Conservation (phyloP, 1,284 basidiomycete genomes). For the Sanghuangporus sanghuang region DNA sequence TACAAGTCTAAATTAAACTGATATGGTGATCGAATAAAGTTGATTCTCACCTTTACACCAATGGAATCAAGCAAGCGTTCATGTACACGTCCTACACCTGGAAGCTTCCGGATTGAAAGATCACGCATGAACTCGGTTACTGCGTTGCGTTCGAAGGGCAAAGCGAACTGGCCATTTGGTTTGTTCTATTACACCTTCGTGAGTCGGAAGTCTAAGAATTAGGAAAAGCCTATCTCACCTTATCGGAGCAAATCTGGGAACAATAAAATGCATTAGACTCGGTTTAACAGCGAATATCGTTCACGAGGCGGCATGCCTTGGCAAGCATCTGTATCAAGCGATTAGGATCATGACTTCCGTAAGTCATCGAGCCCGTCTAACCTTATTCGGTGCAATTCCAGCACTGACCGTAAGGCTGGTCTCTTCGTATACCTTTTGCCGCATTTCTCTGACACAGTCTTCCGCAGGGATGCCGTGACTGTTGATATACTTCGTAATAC, state of each 20-base stretch:
- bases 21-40: neutral
- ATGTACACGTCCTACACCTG: conserved; percentile 83
- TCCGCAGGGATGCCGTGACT: conserved; percentile 60
- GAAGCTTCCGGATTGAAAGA: conserved; percentile 77
- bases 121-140: conserved; percentile 73
- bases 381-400: conserved; percentile 88
- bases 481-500: conserved; percentile 74
- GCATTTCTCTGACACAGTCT: conserved; percentile 76
- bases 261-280: neutral
- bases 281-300: neutral
- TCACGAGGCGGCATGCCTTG: conserved; percentile 49
- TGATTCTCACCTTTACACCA: conserved; percentile 65
- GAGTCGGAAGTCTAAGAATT: neutral
- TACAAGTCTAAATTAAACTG: neutral
- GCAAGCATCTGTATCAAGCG: conserved; percentile 48
- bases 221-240: conserved; percentile 35
- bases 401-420: conserved; percentile 90
- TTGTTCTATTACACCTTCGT: conserved; percentile 62
- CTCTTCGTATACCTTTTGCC: conserved; percentile 63
- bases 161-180: conserved; percentile 85
- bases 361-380: conserved; percentile 24
- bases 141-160: conserved; percentile 59
- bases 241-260: conserved; percentile 85
- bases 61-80: conserved; percentile 83
- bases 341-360: conserved; percentile 29